Evolutionary conservation across 768 basidiomycete genomes (phyloP), one percentile per base, ranked within the genome.

Genomic region (Gymnopilus dilepis): DNA sequence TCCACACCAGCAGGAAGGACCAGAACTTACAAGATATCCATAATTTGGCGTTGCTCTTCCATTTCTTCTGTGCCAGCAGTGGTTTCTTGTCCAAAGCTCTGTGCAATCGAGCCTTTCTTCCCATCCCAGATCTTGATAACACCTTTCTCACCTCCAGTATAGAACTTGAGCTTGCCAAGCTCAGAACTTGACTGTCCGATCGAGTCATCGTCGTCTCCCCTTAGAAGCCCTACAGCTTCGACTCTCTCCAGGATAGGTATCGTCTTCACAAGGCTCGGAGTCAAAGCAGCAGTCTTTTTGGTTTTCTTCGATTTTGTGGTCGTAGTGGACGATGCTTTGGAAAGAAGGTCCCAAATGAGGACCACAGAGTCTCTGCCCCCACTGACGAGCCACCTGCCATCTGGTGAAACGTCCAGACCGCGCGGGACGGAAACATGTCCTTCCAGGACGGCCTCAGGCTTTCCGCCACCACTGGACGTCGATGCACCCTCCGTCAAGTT

Each of bases 361-460:
- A 94, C 91, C 1, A 99, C 95, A 7, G 94, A 89, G 74, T 99
- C 97, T 60, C 97, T 80, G 26, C 96, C 97, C 15, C 94, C 96
- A 59, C 89, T 95, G 59, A 99, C 78, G 22, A 97, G 83, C 90
- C 91, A 96, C 69, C 87, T 86, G 12, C 96, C 97, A 71, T 98
- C 95, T 6, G 73, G 71, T 4, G 91, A 91, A 22, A 95, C 86
- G 67, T 92, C 94, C 38, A 99, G 80, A 6, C 94, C 95, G 58
- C 97, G 82, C 9, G 97, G 95, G 37, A 99, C 96, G 37, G 93
- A 95, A 41, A 92, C 91, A 74, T 99, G 97, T 0, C 96, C 97
- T 67, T 99, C 96, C 17, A 99, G 80, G n/a, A 96, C 82, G 11
- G 88, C 88, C 60, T 89, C 78, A 43, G 94, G 86, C 73, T 90